phyloP scores from a whole-genome alignment of 1,139 yeast species.

The Protomyces inundatus region DNA sequence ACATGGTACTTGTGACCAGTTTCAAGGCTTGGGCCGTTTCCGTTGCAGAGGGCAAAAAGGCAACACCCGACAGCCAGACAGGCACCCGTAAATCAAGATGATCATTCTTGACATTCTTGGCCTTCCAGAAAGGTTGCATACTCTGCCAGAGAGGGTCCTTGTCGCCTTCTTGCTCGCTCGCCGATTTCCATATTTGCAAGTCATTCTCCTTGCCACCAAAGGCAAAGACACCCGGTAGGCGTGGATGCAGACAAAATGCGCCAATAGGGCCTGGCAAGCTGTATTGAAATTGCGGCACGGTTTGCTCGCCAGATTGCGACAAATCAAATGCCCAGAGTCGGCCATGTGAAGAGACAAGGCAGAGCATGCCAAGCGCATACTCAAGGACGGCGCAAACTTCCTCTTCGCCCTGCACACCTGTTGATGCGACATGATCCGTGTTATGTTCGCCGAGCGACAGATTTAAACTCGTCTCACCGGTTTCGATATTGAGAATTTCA shows the following conservation, averaged over 20 bases:
- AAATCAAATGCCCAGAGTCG: background rate
- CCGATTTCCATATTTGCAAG: conserved; percentile 37
- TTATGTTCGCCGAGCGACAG: background rate
- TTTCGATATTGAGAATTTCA: background rate
- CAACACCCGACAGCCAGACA: conserved; percentile 39
- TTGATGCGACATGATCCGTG: background rate
- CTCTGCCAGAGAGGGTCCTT: conserved; percentile 4
- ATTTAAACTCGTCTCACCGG: background rate
- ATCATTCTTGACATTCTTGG: conserved; percentile 42
- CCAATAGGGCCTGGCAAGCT: conserved; percentile 43
- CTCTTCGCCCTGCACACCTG: background rate
- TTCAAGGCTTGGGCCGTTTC: background rate
- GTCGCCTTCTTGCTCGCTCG: conserved; percentile 17
- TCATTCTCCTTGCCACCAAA: conserved; percentile 50
- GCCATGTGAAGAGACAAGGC: background rate
- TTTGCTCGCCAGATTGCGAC: background rate
- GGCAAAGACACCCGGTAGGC: conserved; percentile 38
- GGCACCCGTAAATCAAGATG: conserved; percentile 41
- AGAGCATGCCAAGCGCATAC: background rate
- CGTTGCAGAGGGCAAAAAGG: conserved; percentile 33
- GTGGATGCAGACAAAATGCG: conserved; percentile 40
- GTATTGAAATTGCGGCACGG: background rate
- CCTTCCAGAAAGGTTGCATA: conserved; percentile 36
- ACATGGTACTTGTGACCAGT: conserved; percentile 3
- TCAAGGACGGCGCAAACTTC: background rate